Base-by-base conservation (phyloP, 2,329 filamentous ascomycete species). In the Colletotrichum falcatum region DNA sequence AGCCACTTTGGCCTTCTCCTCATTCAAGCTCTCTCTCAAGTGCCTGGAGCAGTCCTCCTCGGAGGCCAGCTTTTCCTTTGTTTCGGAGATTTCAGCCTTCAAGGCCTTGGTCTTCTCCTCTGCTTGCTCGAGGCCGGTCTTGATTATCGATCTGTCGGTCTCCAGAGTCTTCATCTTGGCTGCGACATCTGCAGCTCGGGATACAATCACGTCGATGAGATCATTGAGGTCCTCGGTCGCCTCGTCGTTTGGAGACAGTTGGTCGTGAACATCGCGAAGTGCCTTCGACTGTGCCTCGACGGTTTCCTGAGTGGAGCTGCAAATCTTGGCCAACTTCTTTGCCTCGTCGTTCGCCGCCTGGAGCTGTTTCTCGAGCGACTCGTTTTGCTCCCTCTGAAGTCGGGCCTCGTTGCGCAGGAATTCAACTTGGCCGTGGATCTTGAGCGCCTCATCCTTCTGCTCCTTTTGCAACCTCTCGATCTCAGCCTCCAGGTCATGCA, bases 401-500 rank as follows among this genome's bases (percentile, higher is more conserved):
- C 85, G 84, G 3, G 85, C 83, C 77, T 92, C 89, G 70, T 89
- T 89, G 28, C 88, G 86, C 33, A 92, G 80, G 72, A 88, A 90
- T 1, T 90, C 88, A 28, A 91, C 83, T 74, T 92, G 89, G 1
- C 88, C 89, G 72, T 91, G 88, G 0, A 84, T 83, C 72, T 89
- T 90, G 55, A 89, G 83, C 2, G 80, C 76, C 63, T 90, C 88
- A 46, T 90, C 89, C 49, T 84, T 83, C 72, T 84, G 83, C 71
- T 90, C 86, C 71, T 87, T 87, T 44, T 83, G 85, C 20, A 91
- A 79, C 60, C 86, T 87, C 65, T 93, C 89, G 20, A 97, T 82
- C 75, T 97, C 92, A 20, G 88, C 84, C 75, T 94, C 89, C 1
- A 97, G 85, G 11, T 86, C 84, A 55, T 89, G 89, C 39, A 94